These are phyloP conservation scores for Boletus albobrunnescens DNA, from an alignment of 1,284 basidiomycete genomes.

Conservation along the genomic window DNA sequence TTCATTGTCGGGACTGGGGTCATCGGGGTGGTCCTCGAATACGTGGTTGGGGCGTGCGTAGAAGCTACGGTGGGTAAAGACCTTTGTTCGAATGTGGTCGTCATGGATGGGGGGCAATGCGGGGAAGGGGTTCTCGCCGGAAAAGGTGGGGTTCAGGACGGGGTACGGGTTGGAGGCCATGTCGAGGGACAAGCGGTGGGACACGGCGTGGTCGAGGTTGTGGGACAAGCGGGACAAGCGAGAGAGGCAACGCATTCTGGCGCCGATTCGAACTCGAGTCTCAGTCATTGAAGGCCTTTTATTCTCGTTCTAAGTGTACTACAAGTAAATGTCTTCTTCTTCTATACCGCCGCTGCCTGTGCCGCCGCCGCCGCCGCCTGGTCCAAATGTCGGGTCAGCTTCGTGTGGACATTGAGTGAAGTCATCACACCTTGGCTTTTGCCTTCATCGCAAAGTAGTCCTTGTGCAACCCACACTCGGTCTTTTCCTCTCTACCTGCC, in stretches of 20 bases:
- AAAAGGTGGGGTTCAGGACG: constrained; percentile 19
- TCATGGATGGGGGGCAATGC: constrained; percentile 22
- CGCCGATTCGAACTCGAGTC: neutral
- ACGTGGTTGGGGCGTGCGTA: constrained; percentile 63
- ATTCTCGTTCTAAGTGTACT: no score
- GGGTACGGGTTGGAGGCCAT: constrained; percentile 8
- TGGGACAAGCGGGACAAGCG: neutral
- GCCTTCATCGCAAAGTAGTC: constrained; percentile 76
- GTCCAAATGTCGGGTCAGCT: neutral
- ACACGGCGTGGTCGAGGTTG: constrained; percentile 7
- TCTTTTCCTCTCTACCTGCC: constrained; percentile 84
- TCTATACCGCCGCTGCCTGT: neutral
- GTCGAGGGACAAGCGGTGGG: neutral
- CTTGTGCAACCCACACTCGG: constrained; percentile 92
- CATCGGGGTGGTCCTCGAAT: constrained; percentile 66
- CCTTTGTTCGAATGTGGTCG: constrained; percentile 40
- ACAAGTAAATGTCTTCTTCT: no score
- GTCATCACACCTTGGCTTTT: constrained; percentile 37
- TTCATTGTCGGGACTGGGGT: constrained; percentile 75
- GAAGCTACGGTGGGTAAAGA: constrained; percentile 72
- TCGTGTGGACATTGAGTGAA: neutral
- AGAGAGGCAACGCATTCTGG: neutral
- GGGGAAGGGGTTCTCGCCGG: constrained; percentile 22
- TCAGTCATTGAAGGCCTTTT: no score
- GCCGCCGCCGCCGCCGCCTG: neutral